Percentiles rank a stretch among this genome's conserved stretches.
Evolutionary conservation across 805 yeast genomes (phyloP).

Genomic region (Candida koratica): DNA sequence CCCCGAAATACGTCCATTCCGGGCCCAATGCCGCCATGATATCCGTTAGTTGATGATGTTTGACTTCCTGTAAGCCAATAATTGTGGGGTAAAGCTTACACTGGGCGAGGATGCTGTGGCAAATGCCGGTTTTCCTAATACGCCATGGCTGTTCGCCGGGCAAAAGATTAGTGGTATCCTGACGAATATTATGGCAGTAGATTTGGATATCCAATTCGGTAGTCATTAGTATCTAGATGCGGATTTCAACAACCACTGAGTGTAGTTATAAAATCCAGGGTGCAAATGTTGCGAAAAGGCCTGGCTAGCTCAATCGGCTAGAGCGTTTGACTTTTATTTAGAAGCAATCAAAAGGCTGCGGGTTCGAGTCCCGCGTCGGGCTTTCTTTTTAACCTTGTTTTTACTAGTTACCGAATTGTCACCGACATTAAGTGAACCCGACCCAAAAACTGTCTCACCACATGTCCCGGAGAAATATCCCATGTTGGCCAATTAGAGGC

Average conservation of each 20-base stretch:
- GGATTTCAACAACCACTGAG: too few species aligned
- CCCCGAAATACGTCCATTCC: slow-evolving; percentile 27
- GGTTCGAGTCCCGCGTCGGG: slow-evolving; percentile 24
- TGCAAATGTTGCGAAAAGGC: too few species aligned
- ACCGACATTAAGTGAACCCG: background rate
- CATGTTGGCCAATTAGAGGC: slow-evolving; percentile 5
- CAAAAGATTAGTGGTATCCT: slow-evolving; percentile 29
- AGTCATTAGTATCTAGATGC: too few species aligned
- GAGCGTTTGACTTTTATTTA: slow-evolving; percentile 21
- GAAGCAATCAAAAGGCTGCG: slow-evolving; percentile 22
- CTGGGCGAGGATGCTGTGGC: slow-evolving; percentile 32
- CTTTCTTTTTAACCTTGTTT: slow-evolving; percentile 12
- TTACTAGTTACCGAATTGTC: too few species aligned
- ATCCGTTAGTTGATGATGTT: slow-evolving; percentile 33
- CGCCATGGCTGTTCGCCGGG: slow-evolving; percentile 46
- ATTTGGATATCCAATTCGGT: slow-evolving; percentile 16
- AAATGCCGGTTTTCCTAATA: slow-evolving; percentile 34
- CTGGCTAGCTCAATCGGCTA: slow-evolving; percentile 22
- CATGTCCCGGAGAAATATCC: too few species aligned
- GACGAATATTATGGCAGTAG: slow-evolving; percentile 44
- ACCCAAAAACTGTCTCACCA: too few species aligned
- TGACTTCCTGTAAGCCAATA: slow-evolving; percentile 39
- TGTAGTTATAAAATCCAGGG: too few species aligned
- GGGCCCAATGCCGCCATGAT: slow-evolving; percentile 22
- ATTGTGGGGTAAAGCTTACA: slow-evolving; percentile 27